Base-by-base conservation (phyloP, 139 green algal species). In the Coelastrella sp. region DNA sequence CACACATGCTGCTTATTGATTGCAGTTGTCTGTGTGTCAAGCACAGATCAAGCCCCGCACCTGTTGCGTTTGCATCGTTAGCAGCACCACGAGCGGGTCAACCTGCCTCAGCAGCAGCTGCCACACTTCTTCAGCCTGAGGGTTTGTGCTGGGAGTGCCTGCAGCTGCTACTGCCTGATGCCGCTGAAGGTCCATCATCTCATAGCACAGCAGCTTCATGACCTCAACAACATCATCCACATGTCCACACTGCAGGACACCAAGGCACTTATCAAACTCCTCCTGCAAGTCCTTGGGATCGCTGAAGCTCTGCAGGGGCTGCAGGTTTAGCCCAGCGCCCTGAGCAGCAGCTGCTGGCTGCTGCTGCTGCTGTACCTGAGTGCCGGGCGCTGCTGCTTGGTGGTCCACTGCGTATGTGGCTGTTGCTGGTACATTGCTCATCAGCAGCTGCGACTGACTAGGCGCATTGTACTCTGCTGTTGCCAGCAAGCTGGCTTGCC, bases 151-250 rank as follows among this genome's bases (percentile, higher is more conserved):
- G 20, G 27, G n/a, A 19, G 59, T 78, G 14, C 65, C 82, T 19
- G 84, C 84, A 49, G 66, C 68, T 17, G 35, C 49, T 49, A 57
- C 85, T 9, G 73, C 73, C 11, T 90, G 85, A 22, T 11, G 68
- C 22, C 89, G 86, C 57, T 88, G 87, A 27, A 94, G n/a, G 56
- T 96, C 92, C 91, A 95, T 95, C 80, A 97, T 92, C 89, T 96
- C 94, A 74, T 95, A 95, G 90, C 95, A 98, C 73, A 99, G 79
- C 91, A 97, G 82, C 94, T 98, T 99, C 94, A 98, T 97, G 35
- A 94, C 93, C 66, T 98, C 94, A 15, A 97, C 91, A 4, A 86
- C 91, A n/a, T 93, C 89, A 57, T 94, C 90, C 27, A 95, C 74
- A 15, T 90, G 22, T 8, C 86, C 88, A 10, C 19, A 20, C 0